These are phyloP conservation scores for Colletotrichum endophyticum DNA, from an alignment of 2,329 filamentous ascomycete species.

Conservation along the genomic window DNA sequence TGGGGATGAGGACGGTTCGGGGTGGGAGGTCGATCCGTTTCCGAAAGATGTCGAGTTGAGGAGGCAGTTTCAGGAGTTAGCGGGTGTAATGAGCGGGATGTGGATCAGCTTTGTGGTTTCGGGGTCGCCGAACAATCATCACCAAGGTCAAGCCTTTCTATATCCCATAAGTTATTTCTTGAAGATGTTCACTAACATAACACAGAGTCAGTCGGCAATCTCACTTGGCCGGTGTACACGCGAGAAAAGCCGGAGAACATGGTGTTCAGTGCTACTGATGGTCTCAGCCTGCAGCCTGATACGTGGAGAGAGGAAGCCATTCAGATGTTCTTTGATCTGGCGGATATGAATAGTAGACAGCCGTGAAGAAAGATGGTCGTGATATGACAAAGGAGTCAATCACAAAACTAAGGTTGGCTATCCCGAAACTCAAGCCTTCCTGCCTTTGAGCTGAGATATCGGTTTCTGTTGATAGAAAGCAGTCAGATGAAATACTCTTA, in stretches of 20 bases:
- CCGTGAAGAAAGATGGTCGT: not conserved
- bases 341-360: not conserved
- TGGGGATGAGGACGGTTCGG: not conserved
- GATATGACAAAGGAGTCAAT: accelerated
- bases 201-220: not conserved
- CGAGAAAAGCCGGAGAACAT: not conserved
- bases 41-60: not conserved
- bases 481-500: not conserved
- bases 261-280: not conserved
- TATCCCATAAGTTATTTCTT: not conserved
- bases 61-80: not conserved
- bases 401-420: not conserved
- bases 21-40: not conserved
- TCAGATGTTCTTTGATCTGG: not conserved
- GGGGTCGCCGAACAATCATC: not conserved
- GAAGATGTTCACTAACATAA: no score
- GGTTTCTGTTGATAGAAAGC: not conserved
- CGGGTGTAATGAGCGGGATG: not conserved
- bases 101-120: not conserved
- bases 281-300: not conserved
- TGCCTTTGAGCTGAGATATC: not conserved
- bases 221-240: not conserved
- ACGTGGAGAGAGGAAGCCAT: not conserved
- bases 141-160: not conserved
- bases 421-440: not conserved